Percentiles rank a stretch among this genome's conserved stretches.
phyloP scores from a whole-genome alignment of 768 basidiomycete species.

The Pluteus cervinus region DNA sequence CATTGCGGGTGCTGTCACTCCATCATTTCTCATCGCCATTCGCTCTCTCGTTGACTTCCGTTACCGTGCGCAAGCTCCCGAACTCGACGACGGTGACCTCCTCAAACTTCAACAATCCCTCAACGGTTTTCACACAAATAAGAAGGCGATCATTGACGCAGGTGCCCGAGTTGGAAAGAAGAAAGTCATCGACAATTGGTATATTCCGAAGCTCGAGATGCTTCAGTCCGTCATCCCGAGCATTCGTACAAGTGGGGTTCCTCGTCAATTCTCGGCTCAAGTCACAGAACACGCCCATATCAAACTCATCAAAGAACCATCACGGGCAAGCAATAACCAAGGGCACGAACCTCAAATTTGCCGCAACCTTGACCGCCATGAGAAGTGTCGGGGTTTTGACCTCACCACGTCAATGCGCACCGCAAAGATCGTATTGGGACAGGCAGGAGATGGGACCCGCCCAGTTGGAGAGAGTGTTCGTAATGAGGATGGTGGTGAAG shows the following conservation, averaged over 20 bases:
- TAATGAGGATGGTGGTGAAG: too few relatives aligned
- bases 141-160: background rate
- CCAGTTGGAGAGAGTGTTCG: too few relatives aligned
- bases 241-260: conserved; percentile 20
- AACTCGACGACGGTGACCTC: conserved; percentile 15
- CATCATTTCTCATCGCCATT: conserved; percentile 23
- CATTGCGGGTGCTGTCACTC: conserved; percentile 25
- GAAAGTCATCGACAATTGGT: conserved; percentile 23
- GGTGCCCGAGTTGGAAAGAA: conserved; percentile 7
- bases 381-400: conserved; percentile 15
- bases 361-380: conserved; percentile 20
- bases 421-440: too few relatives aligned
- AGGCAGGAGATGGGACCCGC: too few relatives aligned
- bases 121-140: too few relatives aligned
- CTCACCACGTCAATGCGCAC: conserved; percentile 6
- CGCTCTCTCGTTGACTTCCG: conserved; percentile 30
- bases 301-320: conserved; percentile 24
- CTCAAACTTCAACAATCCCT: conserved; percentile 14
- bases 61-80: conserved; percentile 25
- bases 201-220: conserved; percentile 37
- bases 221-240: conserved; percentile 24
- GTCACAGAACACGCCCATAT: conserved; percentile 27
- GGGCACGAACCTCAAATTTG: conserved; percentile 28
- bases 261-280: conserved; percentile 29
- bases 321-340: conserved; percentile 23